Evolutionary conservation across 2,329 filamentous ascomycete genomes (phyloP).

Genomic region (Fusarium solani-melongenae): DNA sequence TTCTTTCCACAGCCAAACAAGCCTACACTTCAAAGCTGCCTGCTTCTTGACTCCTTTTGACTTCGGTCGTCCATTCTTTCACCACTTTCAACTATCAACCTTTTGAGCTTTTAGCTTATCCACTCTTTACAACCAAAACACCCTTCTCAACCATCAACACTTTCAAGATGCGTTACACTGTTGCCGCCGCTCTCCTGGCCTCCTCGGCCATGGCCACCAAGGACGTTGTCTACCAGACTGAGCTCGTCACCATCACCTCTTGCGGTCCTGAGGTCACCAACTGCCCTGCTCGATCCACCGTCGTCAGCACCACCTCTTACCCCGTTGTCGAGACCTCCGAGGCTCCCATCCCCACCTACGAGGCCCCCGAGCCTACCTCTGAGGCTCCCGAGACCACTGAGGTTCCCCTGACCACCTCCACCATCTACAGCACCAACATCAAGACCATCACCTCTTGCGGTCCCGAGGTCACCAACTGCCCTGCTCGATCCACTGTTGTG

Average conservation of each 20-base stretch:
- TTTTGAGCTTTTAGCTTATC: conserved; percentile 44
- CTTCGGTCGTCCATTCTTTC: conserved; percentile 69
- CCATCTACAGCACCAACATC: conserved; percentile 68
- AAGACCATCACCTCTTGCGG: conserved; percentile 72
- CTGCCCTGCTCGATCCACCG: conserved; percentile 41
- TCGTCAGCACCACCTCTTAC: conserved; percentile 34
- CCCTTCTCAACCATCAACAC: conserved; percentile 34
- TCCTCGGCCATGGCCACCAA: conserved; percentile 48
- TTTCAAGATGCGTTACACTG: conserved; percentile 72
- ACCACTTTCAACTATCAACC: conserved; percentile 40
- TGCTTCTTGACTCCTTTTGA: conserved; percentile 58
- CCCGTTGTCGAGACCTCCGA: conserved; percentile 28
- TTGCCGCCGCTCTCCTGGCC: conserved; percentile 61
- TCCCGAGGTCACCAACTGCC: conserved; percentile 72
- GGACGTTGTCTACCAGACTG: conserved; percentile 65
- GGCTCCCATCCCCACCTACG: conserved; percentile 50
- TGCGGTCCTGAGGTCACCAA: conserved; percentile 56
- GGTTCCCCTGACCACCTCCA: conserved; percentile 59
- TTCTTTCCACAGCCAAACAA: conserved; percentile 55
- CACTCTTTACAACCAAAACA: conserved; percentile 35
- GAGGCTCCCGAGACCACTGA: conserved; percentile 21
- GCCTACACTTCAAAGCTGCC: conserved; percentile 53
- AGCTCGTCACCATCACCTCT: conserved; percentile 70
- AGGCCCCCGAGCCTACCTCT: conserved; percentile 42
- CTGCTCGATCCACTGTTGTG: conserved; percentile 52